Base-by-base conservation (phyloP, 1,139 yeast species). In the Candida sp. region DNA sequence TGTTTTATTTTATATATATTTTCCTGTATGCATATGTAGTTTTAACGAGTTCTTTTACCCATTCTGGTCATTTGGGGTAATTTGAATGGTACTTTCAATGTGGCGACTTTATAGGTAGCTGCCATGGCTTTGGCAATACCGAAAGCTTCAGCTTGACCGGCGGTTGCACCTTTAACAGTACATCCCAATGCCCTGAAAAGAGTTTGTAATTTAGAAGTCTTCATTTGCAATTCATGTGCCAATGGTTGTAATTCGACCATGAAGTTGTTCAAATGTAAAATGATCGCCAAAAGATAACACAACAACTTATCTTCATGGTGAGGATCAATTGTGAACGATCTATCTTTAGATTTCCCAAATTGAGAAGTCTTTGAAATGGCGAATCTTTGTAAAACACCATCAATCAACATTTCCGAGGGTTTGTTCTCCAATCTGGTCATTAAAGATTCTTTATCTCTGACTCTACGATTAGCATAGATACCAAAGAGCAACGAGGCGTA, bases 131-230 rank as follows among this genome's bases (percentile, higher is more conserved):
- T 82, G 42, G 88, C 79, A 49, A 90, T 74, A n/a, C 89, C 91
- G 49, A 86, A 79, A 3, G 89, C 90, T 57, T 86, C 91, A 22
- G 95, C 91, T 66, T 89, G 91, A 5, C 85, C 78, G 22, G 77
- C 83, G n/a, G 91, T 79, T 23, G 90, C 84, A 41, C 81, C 76
- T 64, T 87, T 87, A 42, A 88, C 81, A 27, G 66, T 64, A 51
- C 97, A 95, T 45, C 99, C 99, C 53, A 93, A 68, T 8, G 91
- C 86, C 61, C 81, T 83, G 64, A 88, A 81, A 45, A 93, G 73
- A 34, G 79, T 81, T 8, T 75, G 78, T 45, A 90, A 67, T 58
- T 81, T 83, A 5, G 90, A 77, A 22, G 96, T 93, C 60, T 89
- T 89, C 59, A 90, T 67, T 45, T 89, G 85, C 46, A 93, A 73